Conservation (phyloP, 192 early-diverging fungal species). For the Podila verticillata region DNA sequence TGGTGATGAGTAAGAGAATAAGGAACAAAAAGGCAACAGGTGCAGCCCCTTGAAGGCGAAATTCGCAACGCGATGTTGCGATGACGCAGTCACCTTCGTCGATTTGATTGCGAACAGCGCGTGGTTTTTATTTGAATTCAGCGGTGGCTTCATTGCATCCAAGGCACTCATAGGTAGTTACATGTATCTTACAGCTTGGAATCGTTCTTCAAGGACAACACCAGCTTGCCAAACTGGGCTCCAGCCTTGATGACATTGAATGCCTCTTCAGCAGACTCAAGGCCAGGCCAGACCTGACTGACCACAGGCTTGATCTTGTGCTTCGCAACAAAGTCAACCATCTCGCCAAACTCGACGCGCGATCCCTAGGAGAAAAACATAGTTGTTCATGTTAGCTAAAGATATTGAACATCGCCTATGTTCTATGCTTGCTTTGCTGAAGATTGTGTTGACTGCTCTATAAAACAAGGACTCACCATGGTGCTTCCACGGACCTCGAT, state of each 20-base stretch:
- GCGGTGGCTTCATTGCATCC: too few species aligned
- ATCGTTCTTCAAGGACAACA: constrained; percentile 15
- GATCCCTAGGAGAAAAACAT: constrained; percentile 35
- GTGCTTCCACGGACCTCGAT: constrained; percentile 68
- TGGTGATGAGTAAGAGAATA: not conserved
- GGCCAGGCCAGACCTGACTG: constrained; percentile 63
- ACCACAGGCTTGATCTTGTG: constrained; percentile 70
- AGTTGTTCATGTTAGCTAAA: too few species aligned
- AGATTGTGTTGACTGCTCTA: not conserved
- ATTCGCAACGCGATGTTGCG: too few species aligned
- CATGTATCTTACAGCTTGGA: constrained; percentile 23
- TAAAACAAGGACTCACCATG: constrained; percentile 67
- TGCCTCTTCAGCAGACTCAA: constrained; percentile 30
- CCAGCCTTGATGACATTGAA: constrained; percentile 23
- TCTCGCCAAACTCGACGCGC: constrained; percentile 66
- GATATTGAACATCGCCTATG: too few species aligned
- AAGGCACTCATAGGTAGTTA: not conserved
- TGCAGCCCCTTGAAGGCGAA: too few species aligned
- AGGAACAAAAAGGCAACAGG: too few species aligned
- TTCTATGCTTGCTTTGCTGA: too few species aligned
- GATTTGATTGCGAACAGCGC: too few species aligned
- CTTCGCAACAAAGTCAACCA: constrained; percentile 67
- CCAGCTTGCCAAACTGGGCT: constrained; percentile 42
- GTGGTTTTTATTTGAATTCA: too few species aligned
- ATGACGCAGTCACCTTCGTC: not conserved